These are phyloP conservation scores for Linderina pennispora DNA, from an alignment of 192 early-diverging fungal genomes.

Conservation along the genomic window DNA sequence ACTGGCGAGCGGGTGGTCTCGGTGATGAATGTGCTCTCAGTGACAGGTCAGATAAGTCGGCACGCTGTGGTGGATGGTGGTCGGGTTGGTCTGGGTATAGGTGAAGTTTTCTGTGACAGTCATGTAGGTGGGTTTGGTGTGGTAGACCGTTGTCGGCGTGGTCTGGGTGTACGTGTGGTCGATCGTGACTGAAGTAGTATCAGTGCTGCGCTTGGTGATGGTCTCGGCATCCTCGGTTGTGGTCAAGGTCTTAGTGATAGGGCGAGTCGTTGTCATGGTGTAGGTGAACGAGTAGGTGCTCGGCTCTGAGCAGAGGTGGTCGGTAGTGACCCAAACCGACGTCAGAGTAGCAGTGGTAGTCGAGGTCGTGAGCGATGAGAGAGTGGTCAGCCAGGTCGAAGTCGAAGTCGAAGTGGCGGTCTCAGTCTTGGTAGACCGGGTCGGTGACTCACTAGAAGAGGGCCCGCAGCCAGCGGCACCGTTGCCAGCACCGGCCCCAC, in stretches of 20 bases:
- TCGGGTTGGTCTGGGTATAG: conserved; percentile 16
- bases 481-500: background rate
- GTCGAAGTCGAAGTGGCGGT: too few species aligned
- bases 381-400: too few species aligned
- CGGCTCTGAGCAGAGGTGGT: too few species aligned
- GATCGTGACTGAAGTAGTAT: conserved; percentile 18
- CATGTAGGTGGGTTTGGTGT: conserved; percentile 21
- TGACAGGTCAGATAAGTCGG: conserved; percentile 31
- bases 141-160: conserved; percentile 11
- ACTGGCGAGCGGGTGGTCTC: background rate
- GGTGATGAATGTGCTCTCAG: conserved; percentile 14
- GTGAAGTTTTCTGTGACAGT: conserved; percentile 26
- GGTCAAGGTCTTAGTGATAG: conserved; percentile 6
- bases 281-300: background rate
- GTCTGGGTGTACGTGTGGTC: conserved; percentile 16
- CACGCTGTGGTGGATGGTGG: conserved; percentile 27
- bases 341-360: background rate
- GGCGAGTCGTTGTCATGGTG: conserved; percentile 25
- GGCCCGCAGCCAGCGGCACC: too few species aligned
- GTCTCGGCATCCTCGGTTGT: conserved; percentile 14
- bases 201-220: conserved; percentile 13
- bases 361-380: too few species aligned
- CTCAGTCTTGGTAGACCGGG: too few species aligned
- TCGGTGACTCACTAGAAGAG: too few species aligned
- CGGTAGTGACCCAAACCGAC: too few species aligned